Percentiles rank a stretch among this genome's conserved stretches.
These are phyloP conservation scores for Globisporangium barbulae DNA, from an alignment of 352 stramenopile species.

Conservation along the genomic window DNA sequence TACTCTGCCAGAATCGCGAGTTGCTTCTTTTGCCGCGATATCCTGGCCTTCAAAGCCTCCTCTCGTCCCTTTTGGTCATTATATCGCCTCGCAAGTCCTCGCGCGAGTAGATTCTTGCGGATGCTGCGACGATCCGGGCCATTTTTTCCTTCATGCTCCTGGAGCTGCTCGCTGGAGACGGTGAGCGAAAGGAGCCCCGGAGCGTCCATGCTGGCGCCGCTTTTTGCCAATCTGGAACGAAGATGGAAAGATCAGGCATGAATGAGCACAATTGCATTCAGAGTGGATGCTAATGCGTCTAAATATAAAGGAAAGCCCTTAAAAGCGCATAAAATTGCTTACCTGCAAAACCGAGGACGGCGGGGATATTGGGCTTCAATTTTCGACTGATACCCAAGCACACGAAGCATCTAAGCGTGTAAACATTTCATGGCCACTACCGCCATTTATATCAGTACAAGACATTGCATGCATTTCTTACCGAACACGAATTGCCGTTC, in stretches of 20 bases:
- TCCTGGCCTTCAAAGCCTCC: slow-evolving; percentile 20
- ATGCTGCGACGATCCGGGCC: slow-evolving; percentile 17
- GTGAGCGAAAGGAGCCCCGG: slow-evolving; percentile 7
- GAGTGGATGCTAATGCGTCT: not conserved
- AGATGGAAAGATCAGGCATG: not conserved
- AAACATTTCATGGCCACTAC: no score
- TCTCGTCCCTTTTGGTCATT: slow-evolving; percentile 29
- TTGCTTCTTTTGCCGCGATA: slow-evolving; percentile 26
- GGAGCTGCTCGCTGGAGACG: slow-evolving; percentile 6
- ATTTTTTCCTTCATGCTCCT: slow-evolving; percentile 1
- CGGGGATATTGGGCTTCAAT: no score
- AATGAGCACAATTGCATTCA: not conserved
- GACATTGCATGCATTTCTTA: no score
- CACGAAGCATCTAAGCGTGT: no score
- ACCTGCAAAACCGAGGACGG: no score
- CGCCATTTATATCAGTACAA: no score
- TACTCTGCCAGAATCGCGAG: slow-evolving; percentile 29
- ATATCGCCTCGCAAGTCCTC: slow-evolving; percentile 29
- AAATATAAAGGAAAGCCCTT: not conserved
- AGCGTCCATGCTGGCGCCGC: not conserved
- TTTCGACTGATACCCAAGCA: no score
- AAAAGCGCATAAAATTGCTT: not conserved
- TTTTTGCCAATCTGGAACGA: not conserved
- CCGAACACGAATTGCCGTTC: not conserved
- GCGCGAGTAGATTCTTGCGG: slow-evolving; percentile 28